Evolutionary conservation across 169 alveolate species (phyloP).

Genomic region (Plasmodium vivax): DNA sequence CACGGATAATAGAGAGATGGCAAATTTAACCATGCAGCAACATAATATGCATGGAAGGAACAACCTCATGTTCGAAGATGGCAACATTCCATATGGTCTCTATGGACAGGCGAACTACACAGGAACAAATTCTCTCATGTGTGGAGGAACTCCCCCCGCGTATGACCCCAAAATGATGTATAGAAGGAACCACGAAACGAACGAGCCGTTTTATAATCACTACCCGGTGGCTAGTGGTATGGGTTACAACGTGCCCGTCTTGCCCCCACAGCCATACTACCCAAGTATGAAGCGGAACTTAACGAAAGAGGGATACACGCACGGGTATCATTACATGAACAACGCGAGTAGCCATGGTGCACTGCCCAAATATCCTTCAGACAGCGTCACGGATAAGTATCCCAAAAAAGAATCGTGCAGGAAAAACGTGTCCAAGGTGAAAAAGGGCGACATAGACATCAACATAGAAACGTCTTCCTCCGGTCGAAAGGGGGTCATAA

Average conservation of each 20-base stretch:
- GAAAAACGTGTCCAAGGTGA: conserved; percentile 53
- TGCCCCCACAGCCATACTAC: neutral
- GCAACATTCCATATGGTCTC: conserved; percentile 59
- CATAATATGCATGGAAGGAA: conserved; percentile 73
- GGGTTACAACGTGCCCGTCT: conserved; percentile 21
- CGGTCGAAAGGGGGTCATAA: conserved; percentile 23
- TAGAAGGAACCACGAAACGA: conserved; percentile 21
- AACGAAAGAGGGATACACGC: conserved; percentile 18
- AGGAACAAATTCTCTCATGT: conserved; percentile 51
- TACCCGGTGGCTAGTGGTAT: conserved; percentile 40
- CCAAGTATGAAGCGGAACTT: conserved; percentile 8
- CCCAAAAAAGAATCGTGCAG: conserved; percentile 39
- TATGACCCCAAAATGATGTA: conserved; percentile 49
- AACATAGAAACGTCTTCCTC: conserved; percentile 73
- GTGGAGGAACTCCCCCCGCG: conserved; percentile 19
- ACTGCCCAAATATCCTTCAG: neutral
- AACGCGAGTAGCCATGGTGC: neutral
- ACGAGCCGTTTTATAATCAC: conserved; percentile 18
- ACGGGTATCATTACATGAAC: neutral
- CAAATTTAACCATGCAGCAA: conserved; percentile 66
- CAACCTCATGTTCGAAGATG: conserved; percentile 63
- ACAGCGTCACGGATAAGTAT: neutral
- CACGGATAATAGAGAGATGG: conserved; percentile 33
- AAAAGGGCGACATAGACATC: conserved; percentile 68
- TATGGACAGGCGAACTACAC: conserved; percentile 67